These are phyloP conservation scores for Symbiodinium natans DNA, from an alignment of 73 alveolate genomes.

Conservation along the genomic window DNA sequence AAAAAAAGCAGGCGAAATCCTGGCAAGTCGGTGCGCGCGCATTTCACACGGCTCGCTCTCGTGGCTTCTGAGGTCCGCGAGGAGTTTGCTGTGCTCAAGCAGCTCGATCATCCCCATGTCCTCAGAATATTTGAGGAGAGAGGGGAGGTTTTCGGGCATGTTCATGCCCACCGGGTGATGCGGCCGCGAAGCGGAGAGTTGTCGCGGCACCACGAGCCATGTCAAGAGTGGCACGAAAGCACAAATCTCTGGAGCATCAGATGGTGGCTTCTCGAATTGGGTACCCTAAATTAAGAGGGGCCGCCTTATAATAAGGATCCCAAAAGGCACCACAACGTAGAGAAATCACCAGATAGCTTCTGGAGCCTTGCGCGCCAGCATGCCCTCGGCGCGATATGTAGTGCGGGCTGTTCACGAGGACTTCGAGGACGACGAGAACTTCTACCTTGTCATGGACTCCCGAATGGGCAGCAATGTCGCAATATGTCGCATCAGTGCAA, in stretches of 20 bases:
- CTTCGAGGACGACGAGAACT: constrained; percentile 86
- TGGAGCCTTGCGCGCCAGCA: no score
- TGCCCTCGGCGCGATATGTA: no score
- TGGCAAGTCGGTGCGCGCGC: no score
- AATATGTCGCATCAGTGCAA: not conserved
- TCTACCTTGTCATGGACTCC: constrained; percentile 85
- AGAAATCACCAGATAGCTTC: no score
- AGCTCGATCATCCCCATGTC: constrained; percentile 91
- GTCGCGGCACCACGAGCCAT: not conserved
- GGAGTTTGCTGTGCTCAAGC: constrained; percentile 93
- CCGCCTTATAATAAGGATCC: no score
- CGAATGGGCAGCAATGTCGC: not conserved
- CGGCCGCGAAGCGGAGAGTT: not conserved
- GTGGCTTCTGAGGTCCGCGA: constrained; percentile 46
- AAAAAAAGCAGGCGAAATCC: no score
- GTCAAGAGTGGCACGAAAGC: no score
- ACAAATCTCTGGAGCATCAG: not conserved
- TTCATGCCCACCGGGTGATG: no score
- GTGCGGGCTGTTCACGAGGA: not conserved
- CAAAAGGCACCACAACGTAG: no score
- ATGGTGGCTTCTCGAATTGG: not conserved
- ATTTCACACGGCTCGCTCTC: no score
- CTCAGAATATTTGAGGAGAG: constrained; percentile 87
- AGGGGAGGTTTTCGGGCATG: no score
- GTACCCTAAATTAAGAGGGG: no score